Percentiles rank a stretch among this genome's conserved stretches.
Evolutionary conservation across 352 stramenopile species (phyloP).

Genomic region (Halophytophthora polymorphica): DNA sequence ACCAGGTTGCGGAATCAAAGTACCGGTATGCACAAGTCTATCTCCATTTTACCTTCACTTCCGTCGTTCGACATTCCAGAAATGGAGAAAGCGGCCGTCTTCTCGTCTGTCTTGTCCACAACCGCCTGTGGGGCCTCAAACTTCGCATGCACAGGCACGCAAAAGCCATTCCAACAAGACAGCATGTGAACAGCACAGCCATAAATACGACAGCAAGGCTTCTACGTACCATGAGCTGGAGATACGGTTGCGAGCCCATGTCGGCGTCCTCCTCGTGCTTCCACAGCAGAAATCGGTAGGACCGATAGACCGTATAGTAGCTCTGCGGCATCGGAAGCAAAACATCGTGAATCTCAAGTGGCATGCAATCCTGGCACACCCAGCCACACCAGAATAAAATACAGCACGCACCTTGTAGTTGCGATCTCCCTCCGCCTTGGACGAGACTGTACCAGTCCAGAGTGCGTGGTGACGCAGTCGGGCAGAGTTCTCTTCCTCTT

Average conservation of each 20-base stretch:
- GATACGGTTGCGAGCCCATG: constrained; percentile 35
- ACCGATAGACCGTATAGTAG: constrained; percentile 60
- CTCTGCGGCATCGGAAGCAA: constrained; percentile 29
- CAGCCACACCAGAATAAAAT: not conserved
- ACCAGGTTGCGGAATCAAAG: not conserved
- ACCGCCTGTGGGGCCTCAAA: constrained; percentile 67
- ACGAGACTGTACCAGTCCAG: constrained; percentile 56
- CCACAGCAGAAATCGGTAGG: constrained; percentile 79
- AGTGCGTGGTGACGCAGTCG: constrained; percentile 68
- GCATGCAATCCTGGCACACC: no score
- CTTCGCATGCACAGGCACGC: constrained; percentile 30
- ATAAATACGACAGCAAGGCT: not conserved
- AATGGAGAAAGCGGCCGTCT: constrained; percentile 59
- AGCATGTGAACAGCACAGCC: not conserved
- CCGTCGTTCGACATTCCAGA: constrained; percentile 47
- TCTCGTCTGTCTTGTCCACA: constrained; percentile 58
- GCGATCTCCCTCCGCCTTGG: constrained; percentile 66
- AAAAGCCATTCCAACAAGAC: not conserved
- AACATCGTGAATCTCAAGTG: not conserved
- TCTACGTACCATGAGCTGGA: constrained; percentile 62
- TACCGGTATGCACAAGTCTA: not conserved
- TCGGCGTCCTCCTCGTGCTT: constrained; percentile 76
- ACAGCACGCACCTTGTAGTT: constrained; percentile 49
- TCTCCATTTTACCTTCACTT: constrained; percentile 39
- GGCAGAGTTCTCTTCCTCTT: constrained; percentile 39